Evolutionary conservation across 2,329 filamentous ascomycete species (phyloP), one percentile per base, ranked within the genome.

Genomic region (Penicillium brasilianum): DNA sequence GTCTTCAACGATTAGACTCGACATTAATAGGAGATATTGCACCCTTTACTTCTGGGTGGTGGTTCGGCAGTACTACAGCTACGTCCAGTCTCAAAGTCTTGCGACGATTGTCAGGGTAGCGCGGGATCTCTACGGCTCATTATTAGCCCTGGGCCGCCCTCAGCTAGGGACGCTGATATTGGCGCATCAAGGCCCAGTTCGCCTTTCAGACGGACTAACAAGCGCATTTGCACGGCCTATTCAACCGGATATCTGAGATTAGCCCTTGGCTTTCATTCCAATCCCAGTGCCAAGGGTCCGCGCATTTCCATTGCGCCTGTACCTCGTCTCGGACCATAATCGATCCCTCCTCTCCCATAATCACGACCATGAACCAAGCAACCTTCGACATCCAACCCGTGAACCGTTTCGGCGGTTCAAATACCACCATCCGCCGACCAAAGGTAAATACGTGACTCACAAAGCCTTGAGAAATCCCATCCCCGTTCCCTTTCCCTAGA

Each of bases 391-490:
- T 93, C 62, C 85, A 90, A 68, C 90, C 90, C n/a, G 79, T 90
- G 57, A 81, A 83, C 59, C 86, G 88, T 52, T 94, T 94, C 73
- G 80, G 80, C 43, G 88, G 89, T 59, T 81, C 82, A 52, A 89
- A 87, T 71, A 86, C 90, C 62, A 84, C 89, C 3, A 89, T 96
- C 62, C 88, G 89, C 72, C 83, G 91, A 66, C 92, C 92, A 20
- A 91, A 86, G 80, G 90, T 90, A 77, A 70, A 78, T 66, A 43
- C 55, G n/a, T 11, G 13, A 14, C 34, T 13, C 34, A 25, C 20
- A 49, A 4, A 51, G 6, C 28, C 16, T 14, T 14, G 3, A 34
- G 11, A 9, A 28, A 28, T 6, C 25, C 18, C 49, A 51, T 51
- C 18, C 20, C n/a, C n/a, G n/a, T n/a, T 51, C 18, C 25, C 51